Base-by-base conservation (phyloP, 805 yeast genomes). In the Ogataea haglerorum region DNA sequence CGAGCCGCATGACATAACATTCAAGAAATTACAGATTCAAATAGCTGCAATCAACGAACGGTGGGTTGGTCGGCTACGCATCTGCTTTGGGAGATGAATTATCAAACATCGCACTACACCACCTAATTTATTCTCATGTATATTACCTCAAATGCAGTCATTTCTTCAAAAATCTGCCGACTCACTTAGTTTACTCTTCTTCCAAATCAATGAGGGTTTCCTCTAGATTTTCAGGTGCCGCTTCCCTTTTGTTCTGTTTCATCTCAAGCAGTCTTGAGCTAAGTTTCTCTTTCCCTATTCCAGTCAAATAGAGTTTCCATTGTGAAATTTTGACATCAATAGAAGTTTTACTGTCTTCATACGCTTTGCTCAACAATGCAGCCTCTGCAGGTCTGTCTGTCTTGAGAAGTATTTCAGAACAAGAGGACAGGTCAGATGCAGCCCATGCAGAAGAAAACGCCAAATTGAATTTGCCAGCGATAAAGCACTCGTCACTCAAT, bases 361-460 rank as follows among this genome's bases (percentile, higher is more conserved):
- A 93, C 26, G 93, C 82, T 34, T 74, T 69, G 26, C 85, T 85
- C 49, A 93, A 75, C 47, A 93, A 60, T 2, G 96, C 76, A 23
- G 96, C 96, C 64, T 93, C 99, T 1, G 95, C 72, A 44, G 70
- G 71, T 59, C 95, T 77, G 27, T 77, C 85, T 38, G 87, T 75
- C 56, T 75, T 70, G 34, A 75, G 70, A 53, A 93, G 73, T 49
- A 93, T 68, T 16, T 77, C 75, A 40, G 81, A 71, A 50, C 90
- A 84, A 30, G 72, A 69, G 13, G 68, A 65, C 27, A 78, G 69
- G 57, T 88, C 85, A 28, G 95, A 91, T 23, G 82, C 76, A 40
- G 80, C 69, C 98, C 98, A 93, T 61, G 80, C 80, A 10, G 96
- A 84, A 58, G 86, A 88, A 70, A 89, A 93, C 18, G 98, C 95